Evolutionary conservation across 345 rosid genomes (phyloP).

Genomic region (Eucalyptus sp.): DNA sequence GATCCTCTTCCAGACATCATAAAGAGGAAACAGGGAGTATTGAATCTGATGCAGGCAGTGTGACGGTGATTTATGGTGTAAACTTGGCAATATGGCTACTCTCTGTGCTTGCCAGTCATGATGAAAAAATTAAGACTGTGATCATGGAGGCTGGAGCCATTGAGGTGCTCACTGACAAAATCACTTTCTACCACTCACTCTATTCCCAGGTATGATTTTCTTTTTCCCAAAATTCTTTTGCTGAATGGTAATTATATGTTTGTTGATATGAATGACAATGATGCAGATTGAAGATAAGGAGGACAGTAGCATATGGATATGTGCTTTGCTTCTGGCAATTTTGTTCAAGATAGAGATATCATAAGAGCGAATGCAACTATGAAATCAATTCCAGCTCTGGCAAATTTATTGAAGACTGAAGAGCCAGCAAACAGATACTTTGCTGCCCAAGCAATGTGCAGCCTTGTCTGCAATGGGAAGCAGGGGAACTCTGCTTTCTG

Average conservation of each 20-base stretch:
- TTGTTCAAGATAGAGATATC: constrained; percentile 96
- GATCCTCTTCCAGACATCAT: constrained; percentile 47
- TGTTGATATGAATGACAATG: constrained; percentile 4
- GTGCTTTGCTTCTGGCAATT: constrained; percentile 86
- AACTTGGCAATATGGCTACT: constrained; percentile 88
- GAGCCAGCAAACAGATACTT: constrained; percentile 82
- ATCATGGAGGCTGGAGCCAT: constrained; percentile 93
- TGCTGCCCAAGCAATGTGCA: constrained; percentile 92
- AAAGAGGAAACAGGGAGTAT: constrained; percentile 39
- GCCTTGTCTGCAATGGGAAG: constrained; percentile 98
- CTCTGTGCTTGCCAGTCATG: constrained; percentile 84
- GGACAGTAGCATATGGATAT: constrained; percentile 90
- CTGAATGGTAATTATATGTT: neutral
- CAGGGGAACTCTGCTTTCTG: constrained; percentile 93
- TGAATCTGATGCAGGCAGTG: constrained; percentile 34
- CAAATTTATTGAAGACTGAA: constrained; percentile 89
- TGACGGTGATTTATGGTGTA: constrained; percentile 52
- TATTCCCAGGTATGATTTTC: constrained; percentile 56
- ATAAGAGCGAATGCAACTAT: constrained; percentile 79
- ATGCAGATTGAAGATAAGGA: constrained; percentile 77
- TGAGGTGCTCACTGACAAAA: constrained; percentile 78
- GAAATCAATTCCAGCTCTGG: constrained; percentile 83
- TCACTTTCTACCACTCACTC: constrained; percentile 40
- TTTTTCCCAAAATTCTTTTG: neutral
- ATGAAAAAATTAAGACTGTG: constrained; percentile 59